phyloP scores from a whole-genome alignment of 306 rosid genomes.

The Cyamopsis tetragonoloba region DNA sequence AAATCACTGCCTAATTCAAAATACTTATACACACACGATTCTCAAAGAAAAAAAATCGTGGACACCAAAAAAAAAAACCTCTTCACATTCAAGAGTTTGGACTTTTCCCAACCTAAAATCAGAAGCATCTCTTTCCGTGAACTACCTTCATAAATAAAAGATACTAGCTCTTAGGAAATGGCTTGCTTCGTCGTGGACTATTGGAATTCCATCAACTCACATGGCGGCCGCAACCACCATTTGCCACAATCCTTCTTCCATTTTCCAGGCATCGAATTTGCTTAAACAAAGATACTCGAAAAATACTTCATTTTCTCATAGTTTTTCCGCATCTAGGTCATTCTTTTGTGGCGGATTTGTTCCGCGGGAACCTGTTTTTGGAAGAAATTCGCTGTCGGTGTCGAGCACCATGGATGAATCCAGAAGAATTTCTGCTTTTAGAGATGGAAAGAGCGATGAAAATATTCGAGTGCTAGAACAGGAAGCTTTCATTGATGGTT shows the following conservation, averaged over 20 bases:
- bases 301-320: conserved; percentile 18
- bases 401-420: conserved; percentile 37
- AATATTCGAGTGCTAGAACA: conserved; percentile 44
- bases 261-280: neutral
- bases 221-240: conserved; percentile 34
- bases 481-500: conserved; percentile 46
- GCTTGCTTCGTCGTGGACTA: neutral
- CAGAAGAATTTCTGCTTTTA: conserved; percentile 26
- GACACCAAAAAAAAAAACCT: too few species aligned
- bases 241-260: conserved; percentile 24
- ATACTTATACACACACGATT: too few species aligned
- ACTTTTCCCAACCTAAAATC: too few species aligned
- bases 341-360: conserved; percentile 21
- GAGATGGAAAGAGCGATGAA: conserved; percentile 39
- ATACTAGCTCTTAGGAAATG: neutral
- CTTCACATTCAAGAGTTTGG: too few species aligned
- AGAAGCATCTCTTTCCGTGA: too few species aligned
- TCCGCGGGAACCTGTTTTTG: conserved; percentile 14
- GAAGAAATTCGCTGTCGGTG: conserved; percentile 16
- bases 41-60: too few species aligned
- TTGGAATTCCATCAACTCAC: neutral
- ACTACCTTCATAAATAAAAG: neutral
- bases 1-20: too few species aligned
- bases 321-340: conserved; percentile 36
- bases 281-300: conserved; percentile 24